phyloP scores from a whole-genome alignment of 108 stramenopile species.

The Pseudonitzschia pungens region DNA sequence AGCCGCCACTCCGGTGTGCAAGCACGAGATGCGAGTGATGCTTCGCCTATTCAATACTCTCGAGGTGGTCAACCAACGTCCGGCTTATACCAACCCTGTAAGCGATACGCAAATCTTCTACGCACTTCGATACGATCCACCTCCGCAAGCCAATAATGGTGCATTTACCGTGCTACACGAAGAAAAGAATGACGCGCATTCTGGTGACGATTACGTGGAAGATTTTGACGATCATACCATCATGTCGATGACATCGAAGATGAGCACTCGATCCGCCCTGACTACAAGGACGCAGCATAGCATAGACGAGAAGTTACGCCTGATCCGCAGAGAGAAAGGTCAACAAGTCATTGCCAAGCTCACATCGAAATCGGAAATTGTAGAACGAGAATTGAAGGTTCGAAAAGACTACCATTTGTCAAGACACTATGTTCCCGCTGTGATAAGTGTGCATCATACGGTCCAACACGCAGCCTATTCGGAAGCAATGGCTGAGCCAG shows the following conservation, averaged over 20 bases:
- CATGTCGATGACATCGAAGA: slow-evolving; percentile 67
- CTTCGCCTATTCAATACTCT: slow-evolving; percentile 90
- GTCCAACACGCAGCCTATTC: slow-evolving; percentile 90
- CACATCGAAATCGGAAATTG: slow-evolving; percentile 82
- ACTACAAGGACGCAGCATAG: slow-evolving; percentile 68
- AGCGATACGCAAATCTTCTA: slow-evolving; percentile 91
- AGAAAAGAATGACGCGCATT: slow-evolving; percentile 49
- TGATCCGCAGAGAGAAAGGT: slow-evolving; percentile 82
- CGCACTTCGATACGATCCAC: slow-evolving; percentile 86
- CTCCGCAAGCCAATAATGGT: slow-evolving; percentile 53
- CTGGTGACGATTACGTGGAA: slow-evolving; percentile 72
- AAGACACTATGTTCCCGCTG: slow-evolving; percentile 86
- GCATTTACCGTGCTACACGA: slow-evolving; percentile 75
- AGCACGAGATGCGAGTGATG: slow-evolving; percentile 89
- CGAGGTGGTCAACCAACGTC: slow-evolving; percentile 88
- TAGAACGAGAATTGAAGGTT: slow-evolving; percentile 81
- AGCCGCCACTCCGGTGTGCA: slow-evolving; percentile 83
- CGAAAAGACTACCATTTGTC: slow-evolving; percentile 87
- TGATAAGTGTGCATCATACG: slow-evolving; percentile 91
- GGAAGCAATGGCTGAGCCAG: slow-evolving; percentile 88
- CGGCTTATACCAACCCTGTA: slow-evolving; percentile 83
- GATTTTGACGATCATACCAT: slow-evolving; percentile 85
- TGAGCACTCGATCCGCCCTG: slow-evolving; percentile 66
- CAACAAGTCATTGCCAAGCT: slow-evolving; percentile 88
- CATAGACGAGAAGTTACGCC: slow-evolving; percentile 74